phyloP scores from a whole-genome alignment of 768 basidiomycete genomes.

The Boletus huronensis region DNA sequence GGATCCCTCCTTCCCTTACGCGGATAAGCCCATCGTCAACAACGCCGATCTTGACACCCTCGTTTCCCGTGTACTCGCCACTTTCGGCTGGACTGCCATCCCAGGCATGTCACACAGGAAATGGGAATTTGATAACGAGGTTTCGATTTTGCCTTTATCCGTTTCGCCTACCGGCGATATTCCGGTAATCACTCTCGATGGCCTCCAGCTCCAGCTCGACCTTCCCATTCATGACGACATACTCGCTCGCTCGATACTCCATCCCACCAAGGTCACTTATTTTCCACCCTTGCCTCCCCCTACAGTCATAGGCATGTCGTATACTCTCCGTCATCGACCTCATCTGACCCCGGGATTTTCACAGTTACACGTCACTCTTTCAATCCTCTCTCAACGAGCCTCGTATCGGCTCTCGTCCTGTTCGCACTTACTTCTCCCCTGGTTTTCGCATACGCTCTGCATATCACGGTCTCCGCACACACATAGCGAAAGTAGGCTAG shows the following conservation, averaged over 20 bases:
- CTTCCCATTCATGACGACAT: constrained; percentile 24
- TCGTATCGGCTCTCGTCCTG: constrained; percentile 17
- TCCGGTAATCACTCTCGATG: constrained; percentile 10
- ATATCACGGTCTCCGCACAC: constrained; percentile 2
- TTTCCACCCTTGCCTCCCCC: constrained; percentile 18
- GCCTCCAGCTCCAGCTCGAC: constrained; percentile 27
- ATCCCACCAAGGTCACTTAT: constrained; percentile 28
- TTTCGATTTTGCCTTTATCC: constrained; percentile 20
- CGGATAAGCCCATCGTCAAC: constrained; percentile 15
- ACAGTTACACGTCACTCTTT: constrained; percentile 11
- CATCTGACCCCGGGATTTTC: constrained; percentile 1
- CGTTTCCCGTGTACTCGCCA: constrained; percentile 38
- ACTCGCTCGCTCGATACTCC: constrained; percentile 20
- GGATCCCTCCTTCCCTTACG: constrained; percentile 31
- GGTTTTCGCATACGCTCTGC: constrained; percentile 15
- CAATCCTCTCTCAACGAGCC: constrained; percentile 7
- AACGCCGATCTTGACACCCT: constrained; percentile 42
- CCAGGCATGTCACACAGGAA: constrained; percentile 12
- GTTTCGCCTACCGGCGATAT: neutral
- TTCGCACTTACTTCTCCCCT: constrained; percentile 17
- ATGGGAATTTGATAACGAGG: constrained; percentile 31
- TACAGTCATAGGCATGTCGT: constrained; percentile 15
- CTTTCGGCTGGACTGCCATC: constrained; percentile 39
- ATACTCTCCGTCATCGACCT: neutral
- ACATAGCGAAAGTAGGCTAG: neutral